These are phyloP conservation scores for Leucocoprinus leucothites DNA, from an alignment of 768 basidiomycete genomes.

Conservation along the genomic window DNA sequence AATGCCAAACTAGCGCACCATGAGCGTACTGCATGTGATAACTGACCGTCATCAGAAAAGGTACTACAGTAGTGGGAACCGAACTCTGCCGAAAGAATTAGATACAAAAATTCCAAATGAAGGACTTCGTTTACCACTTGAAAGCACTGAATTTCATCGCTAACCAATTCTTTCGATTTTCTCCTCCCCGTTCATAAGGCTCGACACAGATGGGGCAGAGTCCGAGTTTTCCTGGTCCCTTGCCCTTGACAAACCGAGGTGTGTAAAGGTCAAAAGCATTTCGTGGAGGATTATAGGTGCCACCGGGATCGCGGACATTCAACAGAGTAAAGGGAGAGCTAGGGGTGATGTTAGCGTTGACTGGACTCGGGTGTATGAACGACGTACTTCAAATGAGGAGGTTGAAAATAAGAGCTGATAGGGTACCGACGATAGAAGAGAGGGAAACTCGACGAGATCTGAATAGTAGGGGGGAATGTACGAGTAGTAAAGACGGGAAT, in stretches of 20 bases:
- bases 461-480: slow-evolving; percentile 47
- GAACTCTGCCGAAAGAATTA: not conserved
- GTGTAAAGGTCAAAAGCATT: slow-evolving; percentile 69
- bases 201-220: slow-evolving; percentile 79
- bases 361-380: slow-evolving; percentile 7
- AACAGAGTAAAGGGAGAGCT: slow-evolving; percentile 37
- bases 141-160: slow-evolving; percentile 80
- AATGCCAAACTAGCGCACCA: slow-evolving; percentile 37
- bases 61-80: not conserved
- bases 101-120: not conserved
- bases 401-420: slow-evolving; percentile 51
- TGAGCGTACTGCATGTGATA: slow-evolving; percentile 84
- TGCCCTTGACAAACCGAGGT: slow-evolving; percentile 72
- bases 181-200: slow-evolving; percentile 55
- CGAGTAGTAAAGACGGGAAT: slow-evolving; percentile 33
- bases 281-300: slow-evolving; percentile 59
- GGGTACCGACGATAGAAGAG: slow-evolving; percentile 74
- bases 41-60: slow-evolving; percentile 30
- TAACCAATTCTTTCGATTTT: slow-evolving; percentile 63
- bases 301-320: slow-evolving; percentile 38
- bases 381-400: slow-evolving; percentile 36
- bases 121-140: slow-evolving; percentile 57
- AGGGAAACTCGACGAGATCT: slow-evolving; percentile 47
- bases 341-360: not conserved
- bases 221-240: slow-evolving; percentile 65